Base-by-base conservation (phyloP, 306 rosid species). In the Elaeagnus macrophylla region DNA sequence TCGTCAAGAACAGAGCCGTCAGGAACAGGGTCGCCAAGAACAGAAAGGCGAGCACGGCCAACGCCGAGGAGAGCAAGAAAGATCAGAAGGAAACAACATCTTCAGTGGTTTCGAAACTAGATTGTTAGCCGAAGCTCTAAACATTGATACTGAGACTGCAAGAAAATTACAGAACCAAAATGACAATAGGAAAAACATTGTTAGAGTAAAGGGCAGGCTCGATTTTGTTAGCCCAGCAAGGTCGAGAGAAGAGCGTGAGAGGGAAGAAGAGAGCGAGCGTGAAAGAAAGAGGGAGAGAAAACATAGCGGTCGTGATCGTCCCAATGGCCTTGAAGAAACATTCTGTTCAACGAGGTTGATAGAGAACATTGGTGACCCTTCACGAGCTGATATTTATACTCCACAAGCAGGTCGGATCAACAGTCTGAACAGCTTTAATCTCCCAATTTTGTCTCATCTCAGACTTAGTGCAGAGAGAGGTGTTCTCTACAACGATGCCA, bases 221-320 rank as follows among this genome's bases (percentile, higher is more conserved):
- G 48, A 61, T 11, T 37, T 81, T 9, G 37, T 79, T n/a, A 66
- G 56, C 50, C 89, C 96, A 8, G 62, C 65, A 14, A 1, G 62
- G 12, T 56, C 63, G 0, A 12, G 49, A 7, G 52, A 64, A 0
- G 65, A 44, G 36, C 60, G 25, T 1, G 62, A 69, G 7, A 47
- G 62, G 3, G 62, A 53, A 14, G 60, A 56, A 65, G 12, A 43
- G 12, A 9, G 19, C 8, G 47, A 49, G 17, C 18, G 13, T 12
- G 64, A 54, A 49, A 9, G 16, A 1, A 50, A 50, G 56, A 37
- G 51, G 4, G 54, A 45, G 10, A 37, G 46, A n/a, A 56, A 62
- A 32, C 47, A 12, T 15, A 39, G 6, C 6, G n/a, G n/a, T n/a
- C 59, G 48, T 8, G 61, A 7, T 20, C n/a, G 60, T 19, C 4